Evolutionary conservation across 2,329 filamentous ascomycete species (phyloP).

Genomic region (Harringtonia lauricola): DNA sequence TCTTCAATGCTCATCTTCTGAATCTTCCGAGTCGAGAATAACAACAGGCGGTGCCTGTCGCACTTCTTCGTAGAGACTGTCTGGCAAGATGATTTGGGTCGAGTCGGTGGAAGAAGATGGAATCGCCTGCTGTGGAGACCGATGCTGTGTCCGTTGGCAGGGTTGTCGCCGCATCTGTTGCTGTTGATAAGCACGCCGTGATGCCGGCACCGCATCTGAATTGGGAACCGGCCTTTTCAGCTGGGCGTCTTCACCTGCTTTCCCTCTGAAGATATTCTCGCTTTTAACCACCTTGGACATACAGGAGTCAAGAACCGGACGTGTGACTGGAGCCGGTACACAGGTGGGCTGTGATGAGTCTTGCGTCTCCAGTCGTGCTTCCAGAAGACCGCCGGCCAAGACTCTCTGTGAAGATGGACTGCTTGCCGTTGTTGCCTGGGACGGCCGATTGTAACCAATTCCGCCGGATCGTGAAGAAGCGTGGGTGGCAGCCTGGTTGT

Average conservation of each 20-base stretch:
- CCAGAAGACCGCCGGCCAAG: conserved; percentile 13
- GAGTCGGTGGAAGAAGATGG: conserved; percentile 17
- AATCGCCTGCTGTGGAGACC: neutral
- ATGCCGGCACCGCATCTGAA: no score
- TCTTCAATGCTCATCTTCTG: neutral
- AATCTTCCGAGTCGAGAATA: conserved; percentile 31
- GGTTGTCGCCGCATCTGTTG: neutral
- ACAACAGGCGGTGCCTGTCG: conserved; percentile 23
- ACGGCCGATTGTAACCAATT: neutral
- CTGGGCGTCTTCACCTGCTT: neutral
- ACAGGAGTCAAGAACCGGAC: neutral
- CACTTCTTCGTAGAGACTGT: conserved; percentile 30
- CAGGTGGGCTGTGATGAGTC: neutral
- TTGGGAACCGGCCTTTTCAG: neutral
- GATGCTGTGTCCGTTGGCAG: neutral
- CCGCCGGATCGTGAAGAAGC: neutral
- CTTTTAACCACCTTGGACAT: neutral
- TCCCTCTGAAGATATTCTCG: no score
- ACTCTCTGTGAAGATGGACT: conserved; percentile 21
- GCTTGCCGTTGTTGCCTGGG: conserved; percentile 32
- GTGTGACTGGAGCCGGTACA: neutral
- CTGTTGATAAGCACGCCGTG: neutral
- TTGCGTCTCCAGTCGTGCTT: neutral
- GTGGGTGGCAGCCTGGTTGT: no score
- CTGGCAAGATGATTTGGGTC: conserved; percentile 40